Evolutionary conservation across 768 basidiomycete genomes (phyloP).

Genomic region (Crassisporium funariophilum): DNA sequence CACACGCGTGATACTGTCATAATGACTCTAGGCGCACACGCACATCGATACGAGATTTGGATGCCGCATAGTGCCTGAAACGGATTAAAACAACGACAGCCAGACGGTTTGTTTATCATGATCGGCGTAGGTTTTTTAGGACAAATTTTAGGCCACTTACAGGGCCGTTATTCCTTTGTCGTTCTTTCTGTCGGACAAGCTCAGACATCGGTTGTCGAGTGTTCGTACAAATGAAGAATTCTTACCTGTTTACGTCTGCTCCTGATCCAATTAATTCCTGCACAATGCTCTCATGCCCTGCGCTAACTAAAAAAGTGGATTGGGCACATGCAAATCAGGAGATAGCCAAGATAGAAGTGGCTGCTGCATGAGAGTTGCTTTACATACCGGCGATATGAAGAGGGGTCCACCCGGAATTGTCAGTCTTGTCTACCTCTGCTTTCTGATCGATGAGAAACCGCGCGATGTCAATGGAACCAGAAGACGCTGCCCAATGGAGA

Average conservation of each 20-base stretch:
- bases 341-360: conserved; percentile 12
- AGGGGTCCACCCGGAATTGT: conserved; percentile 74
- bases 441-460: conserved; percentile 70
- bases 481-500: conserved; percentile 84
- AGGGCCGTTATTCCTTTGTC: conserved; percentile 83
- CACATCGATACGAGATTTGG: conserved; percentile 86
- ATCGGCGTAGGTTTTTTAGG: too few relatives aligned
- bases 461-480: conserved; percentile 67
- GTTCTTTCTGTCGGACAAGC: conserved; percentile 51
- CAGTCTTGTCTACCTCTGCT: conserved; percentile 67
- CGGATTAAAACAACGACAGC: conserved; percentile 12
- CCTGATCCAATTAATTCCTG: conserved; percentile 80
- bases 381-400: conserved; percentile 83
- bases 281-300: conserved; percentile 75
- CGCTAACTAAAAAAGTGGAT: conserved; percentile 59
- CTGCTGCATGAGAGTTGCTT: too few relatives aligned
- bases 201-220: conserved; percentile 20
- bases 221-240: conserved; percentile 18
- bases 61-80: conserved; percentile 87
- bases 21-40: conserved; percentile 34
- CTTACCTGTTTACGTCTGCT: conserved; percentile 70
- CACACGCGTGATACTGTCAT: conserved; percentile 23
- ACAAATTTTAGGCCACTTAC: conserved; percentile 46
- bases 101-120: conserved; percentile 13
- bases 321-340: conserved; percentile 18